phyloP scores from a whole-genome alignment of 805 yeast species.

The Ogataea thermomethanolica region DNA sequence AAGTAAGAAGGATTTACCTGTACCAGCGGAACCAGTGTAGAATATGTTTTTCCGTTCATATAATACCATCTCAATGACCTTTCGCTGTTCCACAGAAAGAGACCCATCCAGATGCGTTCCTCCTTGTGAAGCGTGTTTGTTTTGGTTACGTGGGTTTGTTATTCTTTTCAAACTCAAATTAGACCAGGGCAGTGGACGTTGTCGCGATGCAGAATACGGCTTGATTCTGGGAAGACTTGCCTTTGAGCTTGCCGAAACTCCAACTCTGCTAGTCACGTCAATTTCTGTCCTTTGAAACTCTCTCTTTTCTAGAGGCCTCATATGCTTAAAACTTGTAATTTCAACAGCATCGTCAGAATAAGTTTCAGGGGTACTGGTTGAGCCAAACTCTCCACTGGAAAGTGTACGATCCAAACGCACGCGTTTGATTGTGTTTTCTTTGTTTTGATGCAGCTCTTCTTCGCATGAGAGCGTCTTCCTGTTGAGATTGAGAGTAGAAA shows the following conservation, averaged over 20 bases:
- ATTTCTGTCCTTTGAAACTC: constrained; percentile 9
- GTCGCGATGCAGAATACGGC: constrained; percentile 12
- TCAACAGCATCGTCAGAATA: neutral
- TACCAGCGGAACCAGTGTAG: constrained; percentile 46
- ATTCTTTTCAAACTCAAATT: constrained; percentile 9
- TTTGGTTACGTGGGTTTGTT: constrained; percentile 20
- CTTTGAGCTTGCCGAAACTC: neutral
- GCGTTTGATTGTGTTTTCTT: constrained; percentile 5
- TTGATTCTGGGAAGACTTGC: constrained; percentile 1
- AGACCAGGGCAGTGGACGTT: constrained; percentile 22
- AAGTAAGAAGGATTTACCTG: constrained; percentile 58
- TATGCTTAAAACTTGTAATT: constrained; percentile 21
- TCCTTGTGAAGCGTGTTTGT: neutral
- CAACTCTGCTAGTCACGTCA: neutral
- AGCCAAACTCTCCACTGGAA: constrained; percentile 2
- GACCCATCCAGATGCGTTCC: neutral
- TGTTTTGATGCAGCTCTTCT: neutral
- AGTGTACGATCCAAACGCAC: neutral
- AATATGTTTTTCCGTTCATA: constrained; percentile 53
- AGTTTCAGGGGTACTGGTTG: neutral
- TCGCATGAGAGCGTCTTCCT: constrained; percentile 1
- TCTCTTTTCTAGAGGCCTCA: constrained; percentile 20
- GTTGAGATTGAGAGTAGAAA: constrained; percentile 1
- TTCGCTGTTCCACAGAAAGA: constrained; percentile 38
- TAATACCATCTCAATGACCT: constrained; percentile 50